A percentile compares a stretch with the other conserved stretches of the same genome.
These are phyloP conservation scores for Astrephomene gubernaculifera DNA, from an alignment of 139 green algal genomes.

Conservation along the genomic window DNA sequence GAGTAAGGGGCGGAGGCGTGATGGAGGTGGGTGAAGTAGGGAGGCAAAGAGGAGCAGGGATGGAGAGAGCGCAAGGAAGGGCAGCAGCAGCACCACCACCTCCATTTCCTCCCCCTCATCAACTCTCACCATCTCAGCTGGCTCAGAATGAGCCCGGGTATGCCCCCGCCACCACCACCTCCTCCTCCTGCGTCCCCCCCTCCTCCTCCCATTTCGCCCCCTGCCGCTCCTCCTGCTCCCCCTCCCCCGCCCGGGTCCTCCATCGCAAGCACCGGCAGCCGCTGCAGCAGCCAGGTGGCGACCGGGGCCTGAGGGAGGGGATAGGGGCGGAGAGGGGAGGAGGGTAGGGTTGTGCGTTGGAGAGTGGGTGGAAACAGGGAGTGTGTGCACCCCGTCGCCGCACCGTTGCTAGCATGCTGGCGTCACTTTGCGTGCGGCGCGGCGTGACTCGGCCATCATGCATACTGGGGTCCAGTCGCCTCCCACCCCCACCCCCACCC, in stretches of 20 bases:
- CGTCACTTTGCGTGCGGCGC: no score
- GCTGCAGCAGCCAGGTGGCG: conserved; percentile 43
- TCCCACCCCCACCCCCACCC: neutral
- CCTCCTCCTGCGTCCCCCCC: neutral
- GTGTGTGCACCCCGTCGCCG: no score
- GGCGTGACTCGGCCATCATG: no score
- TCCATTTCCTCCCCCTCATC: neutral
- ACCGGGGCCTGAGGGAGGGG: conserved; percentile 31
- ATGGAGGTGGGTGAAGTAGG: no score
- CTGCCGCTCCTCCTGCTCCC: neutral
- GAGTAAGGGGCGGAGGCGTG: no score
- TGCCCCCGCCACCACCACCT: neutral
- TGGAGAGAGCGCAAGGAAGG: no score
- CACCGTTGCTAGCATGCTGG: no score
- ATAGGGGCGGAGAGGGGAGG: neutral
- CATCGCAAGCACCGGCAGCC: conserved; percentile 43
- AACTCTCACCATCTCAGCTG: conserved; percentile 56
- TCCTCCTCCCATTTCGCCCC: neutral
- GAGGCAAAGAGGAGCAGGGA: no score
- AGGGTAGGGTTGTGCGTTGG: no score
- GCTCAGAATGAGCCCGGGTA: conserved; percentile 47
- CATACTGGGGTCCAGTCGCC: no score
- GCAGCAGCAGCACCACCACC: neutral
- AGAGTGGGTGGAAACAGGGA: no score
- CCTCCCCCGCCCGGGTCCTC: conserved; percentile 11